Evolutionary conservation across 1,139 yeast genomes (phyloP), one percentile per base, ranked within the genome.

Genomic region (Debaryomyces subglobosus): DNA sequence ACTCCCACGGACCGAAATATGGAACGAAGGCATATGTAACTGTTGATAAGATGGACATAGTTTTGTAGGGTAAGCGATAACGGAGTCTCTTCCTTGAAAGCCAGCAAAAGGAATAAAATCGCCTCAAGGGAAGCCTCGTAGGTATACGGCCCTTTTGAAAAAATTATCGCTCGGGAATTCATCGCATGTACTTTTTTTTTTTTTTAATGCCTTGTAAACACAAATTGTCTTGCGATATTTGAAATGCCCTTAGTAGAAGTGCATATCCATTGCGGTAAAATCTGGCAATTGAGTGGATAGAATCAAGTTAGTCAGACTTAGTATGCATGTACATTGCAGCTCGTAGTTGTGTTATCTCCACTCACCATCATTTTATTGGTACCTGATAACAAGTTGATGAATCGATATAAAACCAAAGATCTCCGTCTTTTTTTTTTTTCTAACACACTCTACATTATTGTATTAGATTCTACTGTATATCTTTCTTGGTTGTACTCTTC

Each of bases 301-400:
- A 30, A 15, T 20, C 10, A 24, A n/a, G 4, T 35, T 20, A 20
- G 24, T 20, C 25, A 20, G 16, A 3, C 15, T 12, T 20, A 20
- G 10, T 5, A 10, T 35, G 25, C 36, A 13, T 20, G 12, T 13
- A 35, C 13, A 35, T 5, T 35, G 25, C 38, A 35, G 12, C 27
- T 35, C 25, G 15, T 35, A 35, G 37, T 12, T 20, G 12, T 20
- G 38, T 23, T 23, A 37, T 37, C 40, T 37, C 40, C 40, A 37
- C 40, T 37, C 15, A 24, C 15, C 40, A 37, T 16, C 4, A 5
- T 37, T 23, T 24, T 9, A 37, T 37, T 37, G 30, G 30, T 23
- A 24, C 32, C 18, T 23, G 40, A 37, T 37, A 37, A 13, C 32
- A 24, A 16, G 20, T 16, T 32, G 15, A 15, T 32, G n/a, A 32